phyloP scores from a whole-genome alignment of 139 green algal genomes.

The Chlorella sp. region DNA sequence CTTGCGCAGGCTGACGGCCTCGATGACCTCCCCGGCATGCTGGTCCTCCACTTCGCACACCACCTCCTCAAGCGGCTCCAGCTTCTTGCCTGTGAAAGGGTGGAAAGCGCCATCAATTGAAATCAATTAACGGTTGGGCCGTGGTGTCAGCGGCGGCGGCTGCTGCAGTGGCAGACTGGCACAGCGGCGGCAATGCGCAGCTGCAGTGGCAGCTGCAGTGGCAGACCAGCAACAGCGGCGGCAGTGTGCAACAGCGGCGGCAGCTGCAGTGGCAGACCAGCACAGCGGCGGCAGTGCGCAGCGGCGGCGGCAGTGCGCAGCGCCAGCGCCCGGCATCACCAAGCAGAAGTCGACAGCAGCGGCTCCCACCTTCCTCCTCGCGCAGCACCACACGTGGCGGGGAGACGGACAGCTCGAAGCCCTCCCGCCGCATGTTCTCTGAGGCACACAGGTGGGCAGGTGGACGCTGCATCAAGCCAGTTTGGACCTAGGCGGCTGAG shows the following conservation, averaged over 20 bases:
- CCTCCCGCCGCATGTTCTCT: slow-evolving; percentile 89
- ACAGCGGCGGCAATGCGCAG: no score
- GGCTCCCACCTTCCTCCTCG: slow-evolving; percentile 38
- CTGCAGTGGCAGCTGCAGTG: no score
- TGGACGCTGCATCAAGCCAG: not conserved
- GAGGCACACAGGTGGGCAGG: not conserved
- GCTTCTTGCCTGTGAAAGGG: slow-evolving; percentile 33
- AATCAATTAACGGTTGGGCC: no score
- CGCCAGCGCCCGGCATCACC: no score
- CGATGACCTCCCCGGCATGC: slow-evolving; percentile 69
- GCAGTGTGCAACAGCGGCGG: not conserved
- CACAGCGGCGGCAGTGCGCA: not conserved
- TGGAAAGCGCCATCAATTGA: not conserved
- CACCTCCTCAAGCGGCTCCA: slow-evolving; percentile 91
- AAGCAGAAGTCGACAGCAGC: no score
- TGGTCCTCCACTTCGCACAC: slow-evolving; percentile 78
- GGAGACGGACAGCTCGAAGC: slow-evolving; percentile 88
- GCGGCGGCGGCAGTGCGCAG: no score
- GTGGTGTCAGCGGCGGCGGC: no score
- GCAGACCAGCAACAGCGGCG: no score
- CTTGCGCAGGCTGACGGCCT: slow-evolving; percentile 58
- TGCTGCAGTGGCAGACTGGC: no score
- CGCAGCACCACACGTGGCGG: slow-evolving; percentile 77
- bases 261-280: not conserved
- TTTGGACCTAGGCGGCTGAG: no score